Base-by-base conservation (phyloP, 371 early-diverging fungal genomes). In the Mucor racemosus region DNA sequence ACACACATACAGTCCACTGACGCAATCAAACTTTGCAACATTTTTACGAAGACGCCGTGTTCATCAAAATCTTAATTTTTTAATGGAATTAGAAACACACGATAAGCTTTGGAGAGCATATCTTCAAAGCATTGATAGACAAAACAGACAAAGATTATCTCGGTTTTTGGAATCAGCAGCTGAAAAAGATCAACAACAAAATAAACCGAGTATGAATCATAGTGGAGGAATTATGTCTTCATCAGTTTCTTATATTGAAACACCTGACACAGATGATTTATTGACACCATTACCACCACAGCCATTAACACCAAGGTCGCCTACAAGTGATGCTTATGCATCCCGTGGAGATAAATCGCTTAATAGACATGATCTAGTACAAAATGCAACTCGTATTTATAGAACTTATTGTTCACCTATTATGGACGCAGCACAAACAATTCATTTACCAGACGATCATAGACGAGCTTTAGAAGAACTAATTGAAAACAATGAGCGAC, bases 381-480 rank as follows among this genome's bases (percentile, higher is more conserved):
- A 80, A n/a, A 80, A 84, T 48, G 81, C 84, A 0, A 71, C 73
- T 5, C 71, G 81, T 11, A 81, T 84, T 33, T 84, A 79, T 39
- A 71, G 76, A 44, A 80, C 79, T 0, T 84, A 76, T 55, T 84
- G 84, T 41, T 55, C 66, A 8, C 62, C 65, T 3, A 15, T 68
- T 10, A 65, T 69, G 65, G 78, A 82, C 57, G 77, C 81, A 5
- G 79, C 80, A 15, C 75, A 76, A 19, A 74, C 69, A 13, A 77
- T 84, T 13, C 79, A 76, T 61, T 53, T 84, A 14, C 84, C 84
- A 5, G 78, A 80, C 11, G 84, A 84, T 38, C 75, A 84, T 56
- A 71, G 83, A 41, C 42, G 67, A 19, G 83, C 77, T 4, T 57
- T 82, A 33, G 76, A 82, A 39, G 72, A 73, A n/a, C 34, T 80